These are phyloP conservation scores for Zymoseptoria tritici DNA, from an alignment of 2,329 filamentous ascomycete genomes.

Conservation along the genomic window DNA sequence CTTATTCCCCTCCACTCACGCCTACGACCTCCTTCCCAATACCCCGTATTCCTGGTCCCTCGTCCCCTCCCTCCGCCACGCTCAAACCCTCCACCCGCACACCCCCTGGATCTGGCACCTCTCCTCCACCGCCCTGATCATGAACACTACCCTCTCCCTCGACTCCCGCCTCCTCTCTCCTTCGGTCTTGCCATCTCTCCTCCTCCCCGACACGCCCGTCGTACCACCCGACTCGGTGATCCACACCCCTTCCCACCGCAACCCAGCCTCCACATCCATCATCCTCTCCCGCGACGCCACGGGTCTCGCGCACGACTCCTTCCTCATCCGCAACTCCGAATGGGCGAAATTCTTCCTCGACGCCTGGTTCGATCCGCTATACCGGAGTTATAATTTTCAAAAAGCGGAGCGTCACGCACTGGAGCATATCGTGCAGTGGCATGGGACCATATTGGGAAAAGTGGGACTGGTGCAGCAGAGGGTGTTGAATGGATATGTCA, in stretches of 20 bases:
- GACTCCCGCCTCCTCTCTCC: slow-evolving; percentile 64
- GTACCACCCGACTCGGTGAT: slow-evolving; percentile 96
- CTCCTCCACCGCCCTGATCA: slow-evolving; percentile 77
- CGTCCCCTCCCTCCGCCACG: slow-evolving; percentile 81
- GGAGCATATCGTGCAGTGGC: slow-evolving; percentile 66
- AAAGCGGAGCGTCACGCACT: slow-evolving; percentile 88
- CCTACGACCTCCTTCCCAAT: slow-evolving; percentile 62
- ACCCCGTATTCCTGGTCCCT: slow-evolving; percentile 62
- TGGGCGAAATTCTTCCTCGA: slow-evolving; percentile 93
- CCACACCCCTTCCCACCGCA: slow-evolving; percentile 81
- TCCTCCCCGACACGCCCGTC: slow-evolving; percentile 78
- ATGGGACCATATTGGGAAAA: slow-evolving; percentile 87
- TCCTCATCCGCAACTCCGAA: slow-evolving; percentile 73
- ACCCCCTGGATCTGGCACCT: slow-evolving; percentile 81
- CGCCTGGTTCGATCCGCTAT: slow-evolving; percentile 92
- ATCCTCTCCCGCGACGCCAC: slow-evolving; percentile 78
- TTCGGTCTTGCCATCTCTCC: slow-evolving; percentile 60
- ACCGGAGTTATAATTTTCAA: slow-evolving; percentile 90
- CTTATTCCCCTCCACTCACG: slow-evolving; percentile 69
- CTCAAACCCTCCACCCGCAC: slow-evolving; percentile 70
- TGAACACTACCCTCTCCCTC: slow-evolving; percentile 66
- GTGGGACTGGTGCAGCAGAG: slow-evolving; percentile 84
- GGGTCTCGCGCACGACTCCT: slow-evolving; percentile 68
- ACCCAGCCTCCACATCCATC: slow-evolving; percentile 68
- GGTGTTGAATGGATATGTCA: slow-evolving; percentile 70